Percentiles rank a stretch among this genome's conserved stretches.
phyloP scores from a whole-genome alignment of 1,284 basidiomycete genomes.

The Pseudozyma thailandica region DNA sequence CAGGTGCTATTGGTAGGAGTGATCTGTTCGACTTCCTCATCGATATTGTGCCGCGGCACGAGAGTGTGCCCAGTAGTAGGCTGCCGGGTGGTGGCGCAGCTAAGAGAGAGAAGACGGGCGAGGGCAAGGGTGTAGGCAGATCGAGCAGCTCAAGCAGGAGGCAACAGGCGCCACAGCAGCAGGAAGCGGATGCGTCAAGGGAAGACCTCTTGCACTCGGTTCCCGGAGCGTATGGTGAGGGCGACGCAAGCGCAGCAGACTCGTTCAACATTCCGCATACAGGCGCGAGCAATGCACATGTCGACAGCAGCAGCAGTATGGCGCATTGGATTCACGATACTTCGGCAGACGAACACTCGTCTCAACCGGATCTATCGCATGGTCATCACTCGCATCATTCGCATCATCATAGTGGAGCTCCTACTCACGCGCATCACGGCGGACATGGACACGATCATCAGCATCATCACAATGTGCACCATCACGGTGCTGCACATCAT shows the following conservation, averaged over 20 bases:
- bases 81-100: conserved; percentile 46
- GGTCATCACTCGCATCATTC: conserved; percentile 19
- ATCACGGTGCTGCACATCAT: conserved; percentile 12
- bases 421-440: conserved; percentile 15
- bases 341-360: conserved; percentile 32
- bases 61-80: conserved; percentile 51
- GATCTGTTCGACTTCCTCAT: conserved; percentile 68
- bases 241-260: conserved; percentile 12
- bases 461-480: conserved; percentile 3
- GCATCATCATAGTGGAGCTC: conserved; percentile 8
- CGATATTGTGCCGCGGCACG: conserved; percentile 64
- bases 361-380: conserved; percentile 27
- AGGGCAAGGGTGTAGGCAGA: conserved; percentile 30
- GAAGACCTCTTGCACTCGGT: conserved; percentile 15
- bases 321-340: conserved; percentile 41
- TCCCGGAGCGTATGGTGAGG: conserved; percentile 18
- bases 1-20: conserved; percentile 61
- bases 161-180: background rate
- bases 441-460: conserved; percentile 21
- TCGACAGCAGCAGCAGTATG: conserved; percentile 29
- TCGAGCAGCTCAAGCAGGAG: conserved; percentile 20
- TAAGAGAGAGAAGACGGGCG: conserved; percentile 47
- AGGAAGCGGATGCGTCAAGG: conserved; percentile 1
- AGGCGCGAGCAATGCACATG: conserved; percentile 2
- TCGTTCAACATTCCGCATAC: conserved; percentile 37